A percentile compares a stretch with the other conserved stretches of the same genome.
Conservation (phyloP, 164 flowering plant genomes). For the Chloranthus sessilifolius region DNA sequence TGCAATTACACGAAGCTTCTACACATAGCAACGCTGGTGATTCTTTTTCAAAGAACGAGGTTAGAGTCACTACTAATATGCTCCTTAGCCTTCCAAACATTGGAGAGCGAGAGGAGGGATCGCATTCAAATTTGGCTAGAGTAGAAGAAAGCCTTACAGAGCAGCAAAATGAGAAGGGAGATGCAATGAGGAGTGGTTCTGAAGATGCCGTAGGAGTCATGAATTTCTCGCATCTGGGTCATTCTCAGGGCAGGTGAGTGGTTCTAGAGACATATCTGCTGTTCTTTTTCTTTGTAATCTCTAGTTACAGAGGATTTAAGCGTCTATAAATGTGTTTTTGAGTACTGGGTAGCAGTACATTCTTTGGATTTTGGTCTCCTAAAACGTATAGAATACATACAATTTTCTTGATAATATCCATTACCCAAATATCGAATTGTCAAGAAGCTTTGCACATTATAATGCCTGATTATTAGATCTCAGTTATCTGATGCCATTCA, state of each 20-base stretch:
- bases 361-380: slow-evolving; percentile 7
- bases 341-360: neutral
- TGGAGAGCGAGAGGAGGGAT: slow-evolving; percentile 15
- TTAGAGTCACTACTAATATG: slow-evolving; percentile 8
- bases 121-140: neutral
- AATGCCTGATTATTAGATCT: neutral
- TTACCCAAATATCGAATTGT: too few species aligned
- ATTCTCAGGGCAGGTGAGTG: slow-evolving; percentile 19
- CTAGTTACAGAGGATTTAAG: slow-evolving; percentile 1
- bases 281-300: neutral
- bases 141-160: slow-evolving; percentile 2
- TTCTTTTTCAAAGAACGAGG: slow-evolving; percentile 27
- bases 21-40: slow-evolving; percentile 11
- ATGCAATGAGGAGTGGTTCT: neutral
- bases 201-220: slow-evolving; percentile 7
- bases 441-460: slow-evolving; percentile 1
- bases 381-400: neutral
- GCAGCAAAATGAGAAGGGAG: neutral
- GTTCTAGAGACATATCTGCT: neutral
- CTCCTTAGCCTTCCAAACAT: slow-evolving; percentile 5
- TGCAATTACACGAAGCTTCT: slow-evolving; percentile 63
- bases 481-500: neutral
- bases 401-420: neutral
- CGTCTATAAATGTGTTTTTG: neutral
- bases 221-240: slow-evolving; percentile 18